These are phyloP conservation scores for Crucihimalaya himalaica DNA, from an alignment of 345 rosid species.

Conservation along the genomic window DNA sequence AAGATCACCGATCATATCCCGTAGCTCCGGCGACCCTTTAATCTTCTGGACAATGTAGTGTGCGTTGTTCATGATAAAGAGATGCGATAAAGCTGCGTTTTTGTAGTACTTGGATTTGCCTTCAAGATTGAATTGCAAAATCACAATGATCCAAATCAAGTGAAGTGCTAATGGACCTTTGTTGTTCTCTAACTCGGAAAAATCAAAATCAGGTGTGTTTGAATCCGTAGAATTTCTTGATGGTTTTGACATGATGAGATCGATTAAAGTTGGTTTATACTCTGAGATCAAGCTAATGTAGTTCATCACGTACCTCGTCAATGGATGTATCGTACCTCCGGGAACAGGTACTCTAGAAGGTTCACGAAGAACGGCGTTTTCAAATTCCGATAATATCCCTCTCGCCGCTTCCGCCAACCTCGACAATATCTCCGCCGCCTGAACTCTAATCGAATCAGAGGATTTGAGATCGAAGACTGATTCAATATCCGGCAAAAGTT, in stretches of 20 bases:
- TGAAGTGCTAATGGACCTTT: constrained; percentile 78
- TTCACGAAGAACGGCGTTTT: constrained; percentile 78
- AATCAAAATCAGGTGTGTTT: constrained; percentile 74
- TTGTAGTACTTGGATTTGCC: constrained; percentile 82
- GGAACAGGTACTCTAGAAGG: constrained; percentile 85
- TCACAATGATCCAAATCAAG: constrained; percentile 88
- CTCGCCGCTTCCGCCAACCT: constrained; percentile 90
- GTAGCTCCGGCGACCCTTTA: constrained; percentile 73
- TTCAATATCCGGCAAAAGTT: constrained; percentile 79
- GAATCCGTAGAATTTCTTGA: constrained; percentile 77
- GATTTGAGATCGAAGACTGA: constrained; percentile 74
- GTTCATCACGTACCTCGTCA: constrained; percentile 98
- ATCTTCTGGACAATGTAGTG: constrained; percentile 89
- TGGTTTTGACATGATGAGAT: constrained; percentile 89
- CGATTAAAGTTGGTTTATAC: constrained; percentile 78
- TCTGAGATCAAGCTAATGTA: constrained; percentile 93
- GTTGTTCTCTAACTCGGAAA: constrained; percentile 68
- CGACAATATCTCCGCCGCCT: constrained; percentile 90
- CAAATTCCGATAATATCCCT: constrained; percentile 90
- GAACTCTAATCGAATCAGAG: constrained; percentile 75
- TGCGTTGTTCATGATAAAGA: constrained; percentile 93
- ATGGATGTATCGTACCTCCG: constrained; percentile 93
- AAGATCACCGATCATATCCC: constrained; percentile 97
- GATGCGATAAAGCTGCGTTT: constrained; percentile 68
- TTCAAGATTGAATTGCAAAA: constrained; percentile 79